Conservation (phyloP, 2,329 filamentous ascomycete genomes). For the Talaromyces sp. region DNA sequence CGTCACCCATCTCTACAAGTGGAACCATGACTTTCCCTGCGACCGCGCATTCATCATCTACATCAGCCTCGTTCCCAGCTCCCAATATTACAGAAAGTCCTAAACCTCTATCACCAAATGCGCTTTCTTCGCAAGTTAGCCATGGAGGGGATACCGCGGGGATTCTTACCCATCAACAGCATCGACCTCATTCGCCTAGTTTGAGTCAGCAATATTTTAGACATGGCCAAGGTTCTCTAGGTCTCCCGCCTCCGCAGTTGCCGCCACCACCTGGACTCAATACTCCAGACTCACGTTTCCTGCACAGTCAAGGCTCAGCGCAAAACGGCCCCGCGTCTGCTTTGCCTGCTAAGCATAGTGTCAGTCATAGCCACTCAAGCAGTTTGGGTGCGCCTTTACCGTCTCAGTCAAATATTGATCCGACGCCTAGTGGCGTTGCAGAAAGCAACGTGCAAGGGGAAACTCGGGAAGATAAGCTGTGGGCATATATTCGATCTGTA, state of each 20-base stretch:
- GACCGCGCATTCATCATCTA: slow-evolving; percentile 34
- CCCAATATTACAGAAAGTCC: slow-evolving; percentile 78
- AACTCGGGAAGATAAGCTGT: slow-evolving; percentile 36
- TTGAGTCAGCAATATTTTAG: slow-evolving; percentile 38
- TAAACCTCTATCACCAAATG: slow-evolving; percentile 62
- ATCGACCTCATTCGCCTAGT: slow-evolving; percentile 41
- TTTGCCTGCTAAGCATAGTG: slow-evolving; percentile 31
- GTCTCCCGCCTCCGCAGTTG: slow-evolving; percentile 39
- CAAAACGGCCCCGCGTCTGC: slow-evolving; percentile 28
- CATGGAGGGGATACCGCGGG: slow-evolving; percentile 29
- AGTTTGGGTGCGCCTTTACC: slow-evolving; percentile 29
- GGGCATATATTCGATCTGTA: slow-evolving; percentile 41
- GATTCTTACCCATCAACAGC: slow-evolving; percentile 36
- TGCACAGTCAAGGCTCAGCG: slow-evolving; percentile 35
- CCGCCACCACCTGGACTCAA: slow-evolving; percentile 41
- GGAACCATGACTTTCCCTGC: slow-evolving; percentile 37
- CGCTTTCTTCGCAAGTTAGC: slow-evolving; percentile 35
- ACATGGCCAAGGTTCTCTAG: slow-evolving; percentile 21
- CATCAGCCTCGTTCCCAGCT: slow-evolving; percentile 61
- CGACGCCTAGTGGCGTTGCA: slow-evolving; percentile 12
- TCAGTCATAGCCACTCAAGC: slow-evolving; percentile 32
- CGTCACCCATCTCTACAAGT: slow-evolving; percentile 48
- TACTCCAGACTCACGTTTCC: slow-evolving; percentile 37
- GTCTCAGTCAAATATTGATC: slow-evolving; percentile 18
- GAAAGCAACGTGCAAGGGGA: slow-evolving; percentile 25